A percentile compares a stretch with the other conserved stretches of the same genome.
phyloP scores from a whole-genome alignment of 2,329 filamentous ascomycete genomes.

The Diplodia corticola region DNA sequence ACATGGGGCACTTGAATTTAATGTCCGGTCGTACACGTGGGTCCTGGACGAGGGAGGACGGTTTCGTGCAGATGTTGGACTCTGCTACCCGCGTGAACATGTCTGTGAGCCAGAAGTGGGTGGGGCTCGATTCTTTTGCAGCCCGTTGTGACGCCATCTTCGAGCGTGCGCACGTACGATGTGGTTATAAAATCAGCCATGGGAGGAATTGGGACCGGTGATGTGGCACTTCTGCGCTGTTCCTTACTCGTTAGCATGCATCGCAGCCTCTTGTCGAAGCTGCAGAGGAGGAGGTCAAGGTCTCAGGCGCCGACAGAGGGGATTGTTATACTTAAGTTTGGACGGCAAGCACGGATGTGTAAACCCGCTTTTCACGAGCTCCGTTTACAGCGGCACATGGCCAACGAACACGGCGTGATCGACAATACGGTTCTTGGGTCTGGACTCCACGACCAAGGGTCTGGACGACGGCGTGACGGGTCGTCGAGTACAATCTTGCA shows the following conservation, averaged over 20 bases:
- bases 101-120: too few relatives aligned
- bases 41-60: too few relatives aligned
- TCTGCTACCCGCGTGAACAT: too few relatives aligned
- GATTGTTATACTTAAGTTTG: neutral
- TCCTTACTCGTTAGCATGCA: neutral
- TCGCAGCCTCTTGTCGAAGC: neutral
- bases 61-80: too few relatives aligned
- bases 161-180: neutral
- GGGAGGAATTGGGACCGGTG: neutral
- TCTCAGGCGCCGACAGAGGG: neutral
- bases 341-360: neutral
- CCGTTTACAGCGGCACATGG: neutral
- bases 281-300: neutral
- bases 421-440: neutral
- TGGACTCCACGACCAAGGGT: neutral
- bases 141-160: neutral
- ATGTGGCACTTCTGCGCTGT: neutral
- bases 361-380: neutral
- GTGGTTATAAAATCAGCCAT: neutral
- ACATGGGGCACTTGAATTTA: too few relatives aligned
- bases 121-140: too few relatives aligned
- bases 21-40: too few relatives aligned
- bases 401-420: neutral
- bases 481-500: neutral
- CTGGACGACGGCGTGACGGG: neutral